Percentiles rank a stretch among this genome's conserved stretches.
Conservation (phyloP, 495 filamentous ascomycete species). For the Penicillium cosmopolitanum region DNA sequence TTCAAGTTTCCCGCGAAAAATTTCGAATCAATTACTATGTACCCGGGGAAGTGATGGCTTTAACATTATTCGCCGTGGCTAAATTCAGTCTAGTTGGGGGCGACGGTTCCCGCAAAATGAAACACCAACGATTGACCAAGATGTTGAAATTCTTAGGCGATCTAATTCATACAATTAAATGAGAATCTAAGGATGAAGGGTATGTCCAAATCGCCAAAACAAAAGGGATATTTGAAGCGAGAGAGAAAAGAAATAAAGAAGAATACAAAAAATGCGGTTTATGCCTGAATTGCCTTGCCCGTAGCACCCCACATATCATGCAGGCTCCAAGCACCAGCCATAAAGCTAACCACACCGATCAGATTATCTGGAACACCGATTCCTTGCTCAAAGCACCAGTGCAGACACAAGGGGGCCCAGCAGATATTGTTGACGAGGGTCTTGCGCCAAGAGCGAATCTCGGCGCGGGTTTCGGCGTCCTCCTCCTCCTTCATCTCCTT, state of each 20-base stretch:
- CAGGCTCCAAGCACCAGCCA: constrained; percentile 51
- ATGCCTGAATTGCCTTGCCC: constrained; percentile 16
- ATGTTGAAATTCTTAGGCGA: not conserved
- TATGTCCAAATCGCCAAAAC: constrained; percentile 9
- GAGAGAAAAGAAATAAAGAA: constrained; percentile 6
- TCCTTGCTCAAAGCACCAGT: constrained; percentile 80
- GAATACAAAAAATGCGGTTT: not conserved
- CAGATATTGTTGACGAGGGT: constrained; percentile 53
- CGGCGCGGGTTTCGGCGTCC: constrained; percentile 41
- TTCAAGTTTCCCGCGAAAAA: no score
- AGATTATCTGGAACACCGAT: constrained; percentile 68
- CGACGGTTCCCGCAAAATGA: not conserved
- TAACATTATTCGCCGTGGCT: no score
- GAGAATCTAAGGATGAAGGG: constrained; percentile 1
- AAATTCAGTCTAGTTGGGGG: not conserved
- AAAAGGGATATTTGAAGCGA: constrained; percentile 18
- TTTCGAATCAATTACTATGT: no score
- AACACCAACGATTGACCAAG: not conserved
- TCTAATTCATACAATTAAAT: not conserved
- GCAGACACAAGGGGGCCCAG: constrained; percentile 68
- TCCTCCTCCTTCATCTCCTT: constrained; percentile 41
- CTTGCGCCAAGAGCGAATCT: constrained; percentile 49
- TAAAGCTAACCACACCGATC: constrained; percentile 67
- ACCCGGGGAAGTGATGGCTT: no score
- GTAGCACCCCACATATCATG: constrained; percentile 43